Conservation (phyloP, 1,139 yeast species). For the Pichiaceae sp. region DNA sequence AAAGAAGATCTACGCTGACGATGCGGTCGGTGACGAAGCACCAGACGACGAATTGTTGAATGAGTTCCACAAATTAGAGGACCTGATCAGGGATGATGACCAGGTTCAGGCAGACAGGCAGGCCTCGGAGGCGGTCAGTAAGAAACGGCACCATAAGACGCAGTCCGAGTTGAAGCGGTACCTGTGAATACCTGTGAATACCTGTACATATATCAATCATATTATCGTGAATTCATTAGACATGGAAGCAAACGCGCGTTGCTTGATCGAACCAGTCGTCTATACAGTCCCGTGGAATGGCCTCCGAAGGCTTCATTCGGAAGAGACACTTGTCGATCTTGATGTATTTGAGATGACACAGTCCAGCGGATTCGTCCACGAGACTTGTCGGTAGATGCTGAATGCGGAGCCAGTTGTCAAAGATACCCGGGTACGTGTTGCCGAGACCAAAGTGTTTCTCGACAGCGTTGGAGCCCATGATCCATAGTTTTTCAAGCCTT, state of each 20-base stretch:
- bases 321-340: conserved; percentile 35
- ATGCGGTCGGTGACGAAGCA: neutral
- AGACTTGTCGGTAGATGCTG: conserved; percentile 34
- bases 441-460: conserved; percentile 50
- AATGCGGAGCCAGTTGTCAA: conserved; percentile 51
- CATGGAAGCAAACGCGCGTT: conserved; percentile 13
- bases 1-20: neutral
- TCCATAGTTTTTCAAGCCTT: conserved; percentile 30
- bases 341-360: conserved; percentile 32
- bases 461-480: conserved; percentile 44
- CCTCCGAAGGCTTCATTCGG: conserved; percentile 18
- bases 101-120: neutral
- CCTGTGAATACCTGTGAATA: neutral
- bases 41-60: conserved; percentile 1
- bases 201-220: conserved; percentile 1
- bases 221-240: neutral
- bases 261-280: conserved; percentile 34
- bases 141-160: neutral
- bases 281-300: conserved; percentile 35
- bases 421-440: conserved; percentile 44
- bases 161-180: neutral
- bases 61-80: conserved; percentile 2
- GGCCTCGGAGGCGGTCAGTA: neutral
- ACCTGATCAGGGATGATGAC: conserved; percentile 1
- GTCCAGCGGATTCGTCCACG: conserved; percentile 18